Conservation (phyloP, 352 stramenopile genomes). For the Elongisporangium prolatum region DNA sequence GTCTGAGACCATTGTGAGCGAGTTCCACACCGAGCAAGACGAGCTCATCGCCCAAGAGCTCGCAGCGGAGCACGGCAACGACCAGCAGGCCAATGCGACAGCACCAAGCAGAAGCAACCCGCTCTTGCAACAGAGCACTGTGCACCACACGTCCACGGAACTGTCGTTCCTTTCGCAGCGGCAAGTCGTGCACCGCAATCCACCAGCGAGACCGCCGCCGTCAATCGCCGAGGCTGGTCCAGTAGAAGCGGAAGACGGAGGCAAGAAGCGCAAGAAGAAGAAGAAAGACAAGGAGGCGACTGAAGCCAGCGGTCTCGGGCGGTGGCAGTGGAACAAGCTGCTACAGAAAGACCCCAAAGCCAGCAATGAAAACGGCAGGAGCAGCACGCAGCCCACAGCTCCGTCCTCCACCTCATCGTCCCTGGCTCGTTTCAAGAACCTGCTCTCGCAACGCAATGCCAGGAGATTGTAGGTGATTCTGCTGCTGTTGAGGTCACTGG, state of each 20-base stretch:
- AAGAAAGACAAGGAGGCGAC: conserved; percentile 24
- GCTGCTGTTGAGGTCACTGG: background rate
- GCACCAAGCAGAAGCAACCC: conserved; percentile 16
- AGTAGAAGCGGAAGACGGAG: background rate
- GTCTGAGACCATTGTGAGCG: conserved; percentile 28
- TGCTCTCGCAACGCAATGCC: background rate
- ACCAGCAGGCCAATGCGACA: conserved; percentile 18
- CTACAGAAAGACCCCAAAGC: conserved; percentile 28
- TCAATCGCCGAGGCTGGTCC: conserved; percentile 5
- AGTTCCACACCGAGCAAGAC: conserved; percentile 39
- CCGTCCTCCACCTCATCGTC: background rate
- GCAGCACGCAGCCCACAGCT: background rate
- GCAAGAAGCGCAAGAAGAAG: conserved; percentile 28
- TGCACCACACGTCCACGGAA: conserved; percentile 61
- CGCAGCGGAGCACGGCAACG: conserved; percentile 28
- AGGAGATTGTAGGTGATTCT: background rate
- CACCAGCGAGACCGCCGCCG: conserved; percentile 32
- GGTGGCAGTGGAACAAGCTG: conserved; percentile 67
- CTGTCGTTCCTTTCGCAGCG: conserved; percentile 73
- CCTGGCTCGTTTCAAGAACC: background rate
- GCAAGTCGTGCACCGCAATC: conserved; percentile 72
- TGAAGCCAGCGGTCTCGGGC: conserved; percentile 37
- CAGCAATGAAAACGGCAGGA: conserved; percentile 2
- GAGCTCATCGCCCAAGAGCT: conserved; percentile 28
- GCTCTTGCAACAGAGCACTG: conserved; percentile 36